Evolutionary conservation across 2,329 filamentous ascomycete genomes (phyloP).

Genomic region (Pseudocercospora vitis): DNA sequence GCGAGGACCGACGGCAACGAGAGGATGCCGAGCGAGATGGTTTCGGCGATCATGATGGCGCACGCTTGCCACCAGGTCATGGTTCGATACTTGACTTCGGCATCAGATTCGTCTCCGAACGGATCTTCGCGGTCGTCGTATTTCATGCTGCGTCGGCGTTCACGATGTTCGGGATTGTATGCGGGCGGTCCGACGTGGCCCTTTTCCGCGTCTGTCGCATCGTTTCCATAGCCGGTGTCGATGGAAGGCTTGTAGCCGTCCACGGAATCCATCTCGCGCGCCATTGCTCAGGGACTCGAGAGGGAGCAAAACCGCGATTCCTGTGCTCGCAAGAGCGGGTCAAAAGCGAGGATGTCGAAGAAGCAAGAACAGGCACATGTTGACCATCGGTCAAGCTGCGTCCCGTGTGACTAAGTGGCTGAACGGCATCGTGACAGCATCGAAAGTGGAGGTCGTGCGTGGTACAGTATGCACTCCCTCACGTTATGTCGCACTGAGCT

Average conservation of each 20-base stretch:
- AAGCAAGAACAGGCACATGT: background rate
- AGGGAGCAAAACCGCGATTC: background rate
- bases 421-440: constrained; percentile 6
- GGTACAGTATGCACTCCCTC: background rate
- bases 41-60: constrained; percentile 58
- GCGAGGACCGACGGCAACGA: constrained; percentile 57
- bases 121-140: constrained; percentile 17
- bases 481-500: background rate
- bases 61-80: constrained; percentile 50
- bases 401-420: constrained; percentile 3
- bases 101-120: constrained; percentile 23
- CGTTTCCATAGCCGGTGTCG: constrained; percentile 9
- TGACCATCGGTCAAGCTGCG: background rate
- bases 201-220: constrained; percentile 13
- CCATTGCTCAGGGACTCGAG: background rate
- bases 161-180: background rate
- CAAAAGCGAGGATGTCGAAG: background rate
- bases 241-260: constrained; percentile 14
- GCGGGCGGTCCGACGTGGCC: background rate
- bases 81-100: constrained; percentile 52
- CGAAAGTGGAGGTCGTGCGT: background rate
- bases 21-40: constrained; percentile 57
- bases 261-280: constrained; percentile 4
- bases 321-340: background rate
- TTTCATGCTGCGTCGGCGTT: constrained; percentile 18